These are phyloP conservation scores for Gamarada debralockiae DNA, from an alignment of 495 filamentous ascomycete genomes.

Conservation along the genomic window DNA sequence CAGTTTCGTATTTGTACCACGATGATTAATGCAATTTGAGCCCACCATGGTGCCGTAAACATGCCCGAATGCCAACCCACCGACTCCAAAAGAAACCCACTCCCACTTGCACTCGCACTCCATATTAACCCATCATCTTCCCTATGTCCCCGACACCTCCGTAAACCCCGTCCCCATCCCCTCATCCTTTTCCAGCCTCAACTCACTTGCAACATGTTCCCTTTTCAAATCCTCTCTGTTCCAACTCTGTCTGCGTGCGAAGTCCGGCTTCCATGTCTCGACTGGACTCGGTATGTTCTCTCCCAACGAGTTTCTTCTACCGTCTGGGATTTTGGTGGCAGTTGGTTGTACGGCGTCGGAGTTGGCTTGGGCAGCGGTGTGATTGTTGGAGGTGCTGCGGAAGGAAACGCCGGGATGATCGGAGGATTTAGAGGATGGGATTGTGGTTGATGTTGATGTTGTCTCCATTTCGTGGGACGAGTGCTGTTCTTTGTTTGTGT, in stretches of 20 bases:
- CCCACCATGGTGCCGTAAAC: too few species aligned
- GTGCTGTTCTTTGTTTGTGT: too few species aligned
- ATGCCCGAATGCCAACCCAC: too few species aligned
- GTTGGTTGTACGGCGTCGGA: background rate
- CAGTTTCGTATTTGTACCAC: too few species aligned
- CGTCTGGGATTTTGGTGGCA: conserved; percentile 7
- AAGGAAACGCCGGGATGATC: background rate
- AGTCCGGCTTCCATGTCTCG: conserved; percentile 39
- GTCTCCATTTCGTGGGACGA: background rate
- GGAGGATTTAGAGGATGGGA: background rate
- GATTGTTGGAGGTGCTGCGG: background rate
- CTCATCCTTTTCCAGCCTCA: background rate
- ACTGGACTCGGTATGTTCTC: conserved; percentile 16
- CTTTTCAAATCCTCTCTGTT: conserved; percentile 43
- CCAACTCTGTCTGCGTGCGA: conserved; percentile 42
- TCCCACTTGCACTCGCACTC: background rate
- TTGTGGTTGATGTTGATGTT: conserved; percentile 2
- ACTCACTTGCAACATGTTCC: background rate
- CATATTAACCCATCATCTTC: background rate
- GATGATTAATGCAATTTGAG: too few species aligned
- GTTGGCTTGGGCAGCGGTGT: background rate
- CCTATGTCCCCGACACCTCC: too few species aligned
- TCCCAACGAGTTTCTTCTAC: conserved; percentile 16
- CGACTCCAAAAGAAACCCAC: too few species aligned
- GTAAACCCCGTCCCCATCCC: conserved; percentile 9